Evolutionary conservation across 805 yeast species (phyloP).

Genomic region (Candida morakotiae): DNA sequence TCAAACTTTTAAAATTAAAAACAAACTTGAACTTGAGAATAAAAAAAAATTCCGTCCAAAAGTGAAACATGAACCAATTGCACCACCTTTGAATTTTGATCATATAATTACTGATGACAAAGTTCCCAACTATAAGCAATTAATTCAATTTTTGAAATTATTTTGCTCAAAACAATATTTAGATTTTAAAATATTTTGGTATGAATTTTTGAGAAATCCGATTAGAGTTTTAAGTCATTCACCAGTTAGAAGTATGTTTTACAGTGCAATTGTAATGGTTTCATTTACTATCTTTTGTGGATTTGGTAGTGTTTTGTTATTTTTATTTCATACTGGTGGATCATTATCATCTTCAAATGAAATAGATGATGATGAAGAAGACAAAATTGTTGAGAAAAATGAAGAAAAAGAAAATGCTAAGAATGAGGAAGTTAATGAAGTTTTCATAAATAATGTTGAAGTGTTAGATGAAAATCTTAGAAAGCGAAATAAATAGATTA

Average conservation of each 20-base stretch:
- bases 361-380: conserved; percentile 2
- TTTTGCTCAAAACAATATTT: conserved; percentile 17
- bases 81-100: conserved; percentile 42
- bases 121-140: conserved; percentile 12
- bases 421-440: background rate
- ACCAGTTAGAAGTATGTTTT: conserved; percentile 50
- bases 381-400: background rate
- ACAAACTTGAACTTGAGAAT: conserved; percentile 44
- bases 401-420: background rate
- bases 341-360: background rate
- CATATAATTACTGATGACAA: conserved; percentile 24
- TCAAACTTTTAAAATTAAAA: conserved; percentile 58
- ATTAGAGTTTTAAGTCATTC: conserved; percentile 36
- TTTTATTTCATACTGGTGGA: conserved; percentile 7
- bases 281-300: conserved; percentile 42
- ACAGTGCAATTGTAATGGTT: conserved; percentile 39
- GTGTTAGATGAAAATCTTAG: background rate
- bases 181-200: conserved; percentile 29
- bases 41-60: conserved; percentile 40
- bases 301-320: conserved; percentile 9
- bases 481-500: too few species aligned
- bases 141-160: conserved; percentile 14
- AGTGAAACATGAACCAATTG: conserved; percentile 36
- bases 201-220: conserved; percentile 44
- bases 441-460: background rate